phyloP scores from a whole-genome alignment of 345 rosid species.

The Heritiera fomes region DNA sequence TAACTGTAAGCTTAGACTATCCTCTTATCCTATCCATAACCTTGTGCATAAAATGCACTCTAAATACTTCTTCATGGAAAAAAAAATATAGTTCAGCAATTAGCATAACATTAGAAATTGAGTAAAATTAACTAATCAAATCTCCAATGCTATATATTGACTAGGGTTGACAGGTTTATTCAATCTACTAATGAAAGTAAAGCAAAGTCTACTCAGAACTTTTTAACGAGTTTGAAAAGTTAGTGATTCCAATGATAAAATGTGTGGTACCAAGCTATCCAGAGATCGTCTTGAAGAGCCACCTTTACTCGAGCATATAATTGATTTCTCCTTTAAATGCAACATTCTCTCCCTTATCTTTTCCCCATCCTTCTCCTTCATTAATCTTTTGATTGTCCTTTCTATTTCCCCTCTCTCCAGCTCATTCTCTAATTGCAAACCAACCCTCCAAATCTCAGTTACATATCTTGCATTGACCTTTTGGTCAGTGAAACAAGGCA shows the following conservation, averaged over 20 bases:
- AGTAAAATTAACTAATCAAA: background rate
- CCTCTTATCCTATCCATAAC: no score
- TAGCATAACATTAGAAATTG: background rate
- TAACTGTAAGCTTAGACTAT: no score
- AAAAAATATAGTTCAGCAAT: background rate
- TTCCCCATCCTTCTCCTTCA: slow-evolving; percentile 34
- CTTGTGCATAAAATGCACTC: no score
- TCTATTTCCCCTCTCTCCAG: slow-evolving; percentile 25
- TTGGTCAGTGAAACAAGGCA: slow-evolving; percentile 44
- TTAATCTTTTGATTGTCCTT: slow-evolving; percentile 24
- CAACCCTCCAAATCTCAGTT: slow-evolving; percentile 35
- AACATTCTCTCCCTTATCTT: slow-evolving; percentile 30
- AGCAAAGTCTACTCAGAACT: background rate
- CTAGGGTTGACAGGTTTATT: background rate
- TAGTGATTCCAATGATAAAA: background rate
- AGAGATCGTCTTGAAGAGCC: slow-evolving; percentile 26
- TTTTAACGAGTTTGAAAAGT: background rate
- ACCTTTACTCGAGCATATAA: slow-evolving; percentile 17
- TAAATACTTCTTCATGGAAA: no score
- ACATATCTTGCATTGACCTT: slow-evolving; percentile 29
- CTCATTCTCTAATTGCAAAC: slow-evolving; percentile 33
- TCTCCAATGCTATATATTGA: no score
- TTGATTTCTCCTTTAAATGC: slow-evolving; percentile 25
- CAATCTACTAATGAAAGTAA: background rate
- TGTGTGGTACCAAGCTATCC: slow-evolving; percentile 1